Conservation (phyloP, 2,329 filamentous ascomycete species). For the Colletotrichum lentis region DNA sequence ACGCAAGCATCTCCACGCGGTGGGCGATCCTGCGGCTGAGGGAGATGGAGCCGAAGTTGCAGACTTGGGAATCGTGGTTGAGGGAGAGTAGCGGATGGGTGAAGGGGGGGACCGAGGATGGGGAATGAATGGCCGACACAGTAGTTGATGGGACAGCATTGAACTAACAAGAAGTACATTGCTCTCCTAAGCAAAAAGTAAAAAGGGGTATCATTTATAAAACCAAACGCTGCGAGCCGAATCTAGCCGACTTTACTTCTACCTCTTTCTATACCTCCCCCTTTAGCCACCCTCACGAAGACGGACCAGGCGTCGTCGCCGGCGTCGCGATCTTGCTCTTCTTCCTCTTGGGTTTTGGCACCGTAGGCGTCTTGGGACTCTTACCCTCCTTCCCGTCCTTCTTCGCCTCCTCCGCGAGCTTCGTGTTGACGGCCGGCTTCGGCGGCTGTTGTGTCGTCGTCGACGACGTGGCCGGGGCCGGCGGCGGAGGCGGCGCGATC, state of each 20-base stretch:
- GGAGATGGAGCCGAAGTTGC: conserved; percentile 31
- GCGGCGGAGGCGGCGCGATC: conserved; percentile 39
- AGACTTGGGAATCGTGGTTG: conserved; percentile 40
- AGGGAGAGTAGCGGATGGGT: conserved; percentile 40
- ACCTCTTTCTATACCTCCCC: not conserved
- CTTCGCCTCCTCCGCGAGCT: conserved; percentile 51
- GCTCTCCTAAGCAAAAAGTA: conserved; percentile 8
- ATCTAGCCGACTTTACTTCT: not conserved
- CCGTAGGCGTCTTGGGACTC: conserved; percentile 53
- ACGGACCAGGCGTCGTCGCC: conserved; percentile 27
- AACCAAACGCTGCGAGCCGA: conserved; percentile 18
- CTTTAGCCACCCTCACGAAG: not conserved
- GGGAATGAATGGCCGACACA: not conserved
- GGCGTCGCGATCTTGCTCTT: conserved; percentile 55
- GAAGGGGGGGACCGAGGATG: not conserved
- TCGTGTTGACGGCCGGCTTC: conserved; percentile 51
- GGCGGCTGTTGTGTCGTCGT: conserved; percentile 20
- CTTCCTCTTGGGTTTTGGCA: conserved; percentile 56
- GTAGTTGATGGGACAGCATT: not conserved
- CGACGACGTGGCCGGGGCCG: not conserved
- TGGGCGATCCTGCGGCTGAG: conserved; percentile 42
- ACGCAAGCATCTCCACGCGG: not conserved
- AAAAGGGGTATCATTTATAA: conserved; percentile 32
- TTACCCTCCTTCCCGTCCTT: conserved; percentile 58
- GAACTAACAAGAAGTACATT: not conserved